Evolutionary conservation across 148 eudicot species (phyloP).

Genomic region (Camellia japonica): DNA sequence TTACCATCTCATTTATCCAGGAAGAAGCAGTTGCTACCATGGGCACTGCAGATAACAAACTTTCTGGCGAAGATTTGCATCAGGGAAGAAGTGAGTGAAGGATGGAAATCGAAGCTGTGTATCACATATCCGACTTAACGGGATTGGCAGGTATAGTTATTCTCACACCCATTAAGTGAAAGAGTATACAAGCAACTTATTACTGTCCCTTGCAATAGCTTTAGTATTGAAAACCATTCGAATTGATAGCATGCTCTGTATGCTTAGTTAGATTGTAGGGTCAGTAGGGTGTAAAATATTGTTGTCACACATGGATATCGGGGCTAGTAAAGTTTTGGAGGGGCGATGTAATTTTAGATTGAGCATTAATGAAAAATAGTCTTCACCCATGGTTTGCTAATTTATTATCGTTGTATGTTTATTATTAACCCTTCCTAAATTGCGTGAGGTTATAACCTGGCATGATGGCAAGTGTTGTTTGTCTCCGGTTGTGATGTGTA

Average conservation of each 20-base stretch:
- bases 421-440: no score
- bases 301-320: background rate
- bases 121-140: background rate
- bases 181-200: background rate
- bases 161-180: background rate
- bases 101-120: background rate
- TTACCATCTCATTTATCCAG: background rate
- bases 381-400: background rate
- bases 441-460: no score
- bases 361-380: background rate
- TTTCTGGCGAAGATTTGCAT: conserved; percentile 8
- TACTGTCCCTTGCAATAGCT: background rate
- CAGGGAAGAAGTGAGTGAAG: conserved; percentile 7
- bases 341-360: background rate
- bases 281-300: background rate
- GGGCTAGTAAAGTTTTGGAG: background rate
- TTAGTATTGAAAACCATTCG: no score
- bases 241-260: background rate
- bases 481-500: no score
- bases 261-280: background rate
- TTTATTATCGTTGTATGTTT: background rate
- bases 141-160: background rate
- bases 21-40: conserved; percentile 11
- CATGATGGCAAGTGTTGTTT: no score
- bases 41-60: conserved; percentile 17